Percentiles rank a stretch among this genome's conserved stretches.
These are phyloP conservation scores for Fusarium xyrophilum DNA, from an alignment of 2,329 filamentous ascomycete species.

Conservation along the genomic window DNA sequence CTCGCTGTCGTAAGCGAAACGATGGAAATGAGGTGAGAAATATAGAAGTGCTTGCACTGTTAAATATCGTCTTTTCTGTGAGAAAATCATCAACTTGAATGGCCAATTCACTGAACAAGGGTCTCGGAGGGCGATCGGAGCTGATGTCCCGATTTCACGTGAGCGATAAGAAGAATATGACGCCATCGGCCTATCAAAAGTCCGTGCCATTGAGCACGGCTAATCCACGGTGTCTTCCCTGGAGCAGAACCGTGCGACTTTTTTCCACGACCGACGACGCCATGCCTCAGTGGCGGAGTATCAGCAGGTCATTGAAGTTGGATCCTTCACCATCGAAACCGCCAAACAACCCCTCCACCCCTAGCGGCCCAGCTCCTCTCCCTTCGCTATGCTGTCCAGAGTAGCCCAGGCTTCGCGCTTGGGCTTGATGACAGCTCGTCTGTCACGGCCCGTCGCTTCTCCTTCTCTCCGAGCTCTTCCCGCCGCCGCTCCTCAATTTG, in stretches of 20 bases:
- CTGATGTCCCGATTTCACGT: not conserved
- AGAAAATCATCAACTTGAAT: not conserved
- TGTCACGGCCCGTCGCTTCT: constrained; percentile 39
- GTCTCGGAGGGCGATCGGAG: constrained; percentile 17
- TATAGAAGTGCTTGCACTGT: not conserved
- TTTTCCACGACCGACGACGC: constrained; percentile 35
- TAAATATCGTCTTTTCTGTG: not conserved
- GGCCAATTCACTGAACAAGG: not conserved
- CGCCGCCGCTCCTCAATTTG: constrained; percentile 20
- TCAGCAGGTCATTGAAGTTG: constrained; percentile 38
- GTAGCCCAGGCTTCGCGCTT: constrained; percentile 46
- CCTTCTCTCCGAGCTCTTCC: constrained; percentile 39
- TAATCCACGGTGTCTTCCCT: constrained; percentile 27
- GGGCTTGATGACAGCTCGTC: constrained; percentile 43
- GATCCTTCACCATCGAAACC: constrained; percentile 24
- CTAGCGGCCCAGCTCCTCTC: not conserved
- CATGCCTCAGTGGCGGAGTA: constrained; percentile 41
- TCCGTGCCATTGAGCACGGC: constrained; percentile 24
- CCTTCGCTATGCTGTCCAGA: constrained; percentile 51
- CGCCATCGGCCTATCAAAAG: constrained; percentile 37
- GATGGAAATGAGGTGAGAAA: not conserved
- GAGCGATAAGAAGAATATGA: constrained; percentile 18
- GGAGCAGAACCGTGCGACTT: constrained; percentile 35
- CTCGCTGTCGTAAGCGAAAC: not conserved
- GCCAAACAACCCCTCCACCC: not conserved